These are phyloP conservation scores for Botryosphaeria dothidea DNA, from an alignment of 2,329 filamentous ascomycete species.

Conservation along the genomic window DNA sequence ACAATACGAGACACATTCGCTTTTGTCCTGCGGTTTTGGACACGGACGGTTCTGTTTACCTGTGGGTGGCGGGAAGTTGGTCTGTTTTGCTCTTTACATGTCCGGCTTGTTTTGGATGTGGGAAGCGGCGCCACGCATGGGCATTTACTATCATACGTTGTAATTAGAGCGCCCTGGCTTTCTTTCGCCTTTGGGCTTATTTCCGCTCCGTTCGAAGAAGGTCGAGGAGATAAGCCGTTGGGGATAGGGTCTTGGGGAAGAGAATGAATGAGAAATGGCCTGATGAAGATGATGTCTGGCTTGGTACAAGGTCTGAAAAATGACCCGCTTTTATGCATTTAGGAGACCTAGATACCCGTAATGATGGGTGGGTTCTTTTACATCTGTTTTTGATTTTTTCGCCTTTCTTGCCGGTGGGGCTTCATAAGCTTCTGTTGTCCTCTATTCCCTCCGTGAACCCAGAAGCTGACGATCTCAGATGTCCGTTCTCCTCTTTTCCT, in stretches of 20 bases:
- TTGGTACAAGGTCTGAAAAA: background rate
- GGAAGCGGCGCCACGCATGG: background rate
- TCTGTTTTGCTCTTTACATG: background rate
- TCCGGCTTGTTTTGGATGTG: background rate
- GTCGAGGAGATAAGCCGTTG: background rate
- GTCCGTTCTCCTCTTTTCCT: no score
- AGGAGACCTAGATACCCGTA: no score
- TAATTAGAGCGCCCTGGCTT: background rate
- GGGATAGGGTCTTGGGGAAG: background rate
- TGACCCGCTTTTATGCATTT: no score
- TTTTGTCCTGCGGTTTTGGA: background rate
- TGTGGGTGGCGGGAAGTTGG: background rate
- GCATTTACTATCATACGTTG: conserved; percentile 1
- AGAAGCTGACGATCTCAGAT: no score
- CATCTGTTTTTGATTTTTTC: no score
- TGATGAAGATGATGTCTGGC: background rate
- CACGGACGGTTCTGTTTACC: background rate
- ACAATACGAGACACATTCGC: conserved; percentile 6
- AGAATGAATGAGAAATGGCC: background rate
- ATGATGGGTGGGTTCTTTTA: no score
- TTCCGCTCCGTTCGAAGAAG: background rate
- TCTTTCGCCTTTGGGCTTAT: background rate
- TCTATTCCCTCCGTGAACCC: no score
- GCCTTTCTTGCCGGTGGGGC: no score
- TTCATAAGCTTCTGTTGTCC: no score